Base-by-base conservation (phyloP, 2,329 filamentous ascomycete genomes). In the Beauveria medogensis region DNA sequence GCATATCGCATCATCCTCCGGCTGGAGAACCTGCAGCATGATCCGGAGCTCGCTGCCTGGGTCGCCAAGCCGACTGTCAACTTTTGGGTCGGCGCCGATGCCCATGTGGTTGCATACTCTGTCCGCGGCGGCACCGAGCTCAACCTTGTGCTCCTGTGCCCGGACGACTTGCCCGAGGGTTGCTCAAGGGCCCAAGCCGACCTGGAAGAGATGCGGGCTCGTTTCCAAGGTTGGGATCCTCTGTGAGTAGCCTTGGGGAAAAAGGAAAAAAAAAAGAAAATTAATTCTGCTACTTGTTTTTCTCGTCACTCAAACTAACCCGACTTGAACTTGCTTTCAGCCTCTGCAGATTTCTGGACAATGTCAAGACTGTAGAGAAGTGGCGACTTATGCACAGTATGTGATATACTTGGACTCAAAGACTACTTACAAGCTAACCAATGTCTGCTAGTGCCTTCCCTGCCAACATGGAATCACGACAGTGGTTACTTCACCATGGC, bases 141-240 rank as follows among this genome's bases (percentile, higher is more conserved):
- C 64, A 90, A 90, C 61, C 78, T 90, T 5, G 86, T 89, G 0
- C 72, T 90, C 2, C 72, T 89, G 1, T 80, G 83, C 10, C 87
- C 87, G 0, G 87, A 90, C 67, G 79, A 86, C 64, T 69, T 88
- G 0, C 83, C 84, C 0, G 70, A 75, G 2, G 77, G 78, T 1
- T 80, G 85, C 1, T 76, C 78, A 12, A 78, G 79, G 37, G 73
- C 78, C 57, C 65, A 75, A 1, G 86, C 82, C 1, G 80, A 80
- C 7, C 65, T 85, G 0, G 80, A 83, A 14, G 84, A 89, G 71
- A 86, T 89, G 83, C 77, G 74, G 55, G 73, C 73, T 4, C 68
- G 86, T 2, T 89, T 90, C 67, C 71, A 74, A 6, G 77, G 75
- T 0, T 90, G 87, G 87, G 86, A 90, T 72, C 85, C 85, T 2